phyloP scores from a whole-genome alignment of 768 basidiomycete species.

The Suillus subluteus region DNA sequence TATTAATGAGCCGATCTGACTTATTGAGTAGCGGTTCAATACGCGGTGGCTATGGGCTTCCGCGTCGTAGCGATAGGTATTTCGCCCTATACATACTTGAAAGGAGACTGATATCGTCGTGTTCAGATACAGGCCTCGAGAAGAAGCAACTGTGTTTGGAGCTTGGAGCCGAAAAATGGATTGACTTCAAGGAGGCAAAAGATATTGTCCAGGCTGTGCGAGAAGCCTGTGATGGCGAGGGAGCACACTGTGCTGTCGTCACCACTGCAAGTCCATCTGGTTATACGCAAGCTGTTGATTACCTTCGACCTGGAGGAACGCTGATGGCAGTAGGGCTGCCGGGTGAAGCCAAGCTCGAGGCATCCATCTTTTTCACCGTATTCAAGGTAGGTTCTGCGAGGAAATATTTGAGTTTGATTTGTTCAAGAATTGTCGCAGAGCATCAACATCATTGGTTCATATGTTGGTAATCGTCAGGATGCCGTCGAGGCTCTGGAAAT shows the following conservation, averaged over 20 bases:
- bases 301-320: conserved; percentile 71
- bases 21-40: conserved; percentile 63
- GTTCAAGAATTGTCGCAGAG: conserved; percentile 22
- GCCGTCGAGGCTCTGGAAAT: conserved; percentile 80
- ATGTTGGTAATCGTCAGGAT: conserved; percentile 79
- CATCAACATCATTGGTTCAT: conserved; percentile 37
- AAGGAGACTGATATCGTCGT: neutral
- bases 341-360: conserved; percentile 54
- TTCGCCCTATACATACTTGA: neutral
- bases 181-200: conserved; percentile 75
- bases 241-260: conserved; percentile 73
- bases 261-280: conserved; percentile 51
- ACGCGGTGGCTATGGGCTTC: conserved; percentile 76
- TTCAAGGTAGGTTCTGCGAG: conserved; percentile 48
- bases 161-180: conserved; percentile 75
- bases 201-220: conserved; percentile 70
- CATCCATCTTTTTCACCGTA: conserved; percentile 75
- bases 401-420: conserved; percentile 24
- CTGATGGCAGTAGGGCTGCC: conserved; percentile 84
- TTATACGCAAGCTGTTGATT: conserved; percentile 67
- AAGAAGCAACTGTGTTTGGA: conserved; percentile 63
- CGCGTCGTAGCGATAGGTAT: conserved; percentile 76
- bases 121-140: conserved; percentile 69
- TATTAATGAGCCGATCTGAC: neutral
- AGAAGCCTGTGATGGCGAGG: conserved; percentile 63